phyloP scores from a whole-genome alignment of 257 asterid species.

The Solanum bulbocastanum region DNA sequence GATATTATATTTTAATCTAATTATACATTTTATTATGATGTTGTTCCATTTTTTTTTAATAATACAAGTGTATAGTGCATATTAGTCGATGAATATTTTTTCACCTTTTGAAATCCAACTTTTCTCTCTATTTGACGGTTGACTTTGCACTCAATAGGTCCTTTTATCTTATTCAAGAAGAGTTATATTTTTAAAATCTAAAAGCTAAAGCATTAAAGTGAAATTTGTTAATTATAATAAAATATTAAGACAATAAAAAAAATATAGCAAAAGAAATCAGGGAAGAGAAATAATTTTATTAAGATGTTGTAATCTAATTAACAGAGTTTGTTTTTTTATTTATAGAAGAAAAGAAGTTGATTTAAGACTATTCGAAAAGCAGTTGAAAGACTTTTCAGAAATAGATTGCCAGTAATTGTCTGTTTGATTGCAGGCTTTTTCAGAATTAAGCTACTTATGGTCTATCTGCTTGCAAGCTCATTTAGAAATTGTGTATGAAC shows the following conservation, averaged over 20 bases:
- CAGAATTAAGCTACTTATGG: neutral
- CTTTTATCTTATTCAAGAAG: too few relatives aligned
- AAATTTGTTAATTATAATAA: too few relatives aligned
- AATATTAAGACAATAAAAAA: too few relatives aligned
- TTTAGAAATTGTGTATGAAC: neutral
- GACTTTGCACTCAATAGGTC: neutral
- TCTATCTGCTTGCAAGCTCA: neutral
- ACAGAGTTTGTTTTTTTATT: neutral
- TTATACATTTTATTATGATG: neutral
- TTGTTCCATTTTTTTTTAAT: neutral
- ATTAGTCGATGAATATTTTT: too few relatives aligned
- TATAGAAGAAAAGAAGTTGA: neutral
- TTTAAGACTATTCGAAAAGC: neutral
- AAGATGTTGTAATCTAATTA: neutral
- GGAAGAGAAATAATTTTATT: neutral
- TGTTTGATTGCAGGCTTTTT: too few relatives aligned
- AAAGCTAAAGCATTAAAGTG: neutral
- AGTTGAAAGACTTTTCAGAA: neutral
- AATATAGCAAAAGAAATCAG: neutral
- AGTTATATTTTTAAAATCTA: too few relatives aligned
- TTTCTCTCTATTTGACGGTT: neutral
- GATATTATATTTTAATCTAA: neutral
- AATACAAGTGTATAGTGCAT: neutral
- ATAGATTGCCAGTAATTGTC: neutral
- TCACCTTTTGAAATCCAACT: neutral